Conservation (phyloP, 306 rosid species). For the Fagus sylvatica region DNA sequence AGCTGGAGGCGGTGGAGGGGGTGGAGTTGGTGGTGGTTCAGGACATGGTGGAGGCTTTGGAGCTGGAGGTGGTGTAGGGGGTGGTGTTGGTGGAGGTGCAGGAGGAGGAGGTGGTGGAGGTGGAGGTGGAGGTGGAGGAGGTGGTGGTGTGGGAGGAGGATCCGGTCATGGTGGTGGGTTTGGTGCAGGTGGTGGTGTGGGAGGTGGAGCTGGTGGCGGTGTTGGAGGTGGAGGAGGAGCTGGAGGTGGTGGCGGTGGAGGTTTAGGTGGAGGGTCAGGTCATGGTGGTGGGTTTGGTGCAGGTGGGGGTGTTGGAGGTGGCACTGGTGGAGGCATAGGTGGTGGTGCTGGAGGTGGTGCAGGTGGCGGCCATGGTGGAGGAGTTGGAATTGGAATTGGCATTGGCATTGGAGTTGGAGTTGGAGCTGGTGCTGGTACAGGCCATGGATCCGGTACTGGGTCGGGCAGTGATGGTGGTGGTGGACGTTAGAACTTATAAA, state of each 20-base stretch:
- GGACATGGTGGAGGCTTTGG: slow-evolving; percentile 36
- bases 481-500: slow-evolving; percentile 19
- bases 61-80: slow-evolving; percentile 24
- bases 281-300: slow-evolving; percentile 51
- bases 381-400: slow-evolving; percentile 55
- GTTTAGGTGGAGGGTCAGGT: slow-evolving; percentile 50
- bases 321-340: slow-evolving; percentile 20
- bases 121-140: slow-evolving; percentile 35
- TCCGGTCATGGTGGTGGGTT: slow-evolving; percentile 36
- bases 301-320: slow-evolving; percentile 50
- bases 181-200: slow-evolving; percentile 44
- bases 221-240: slow-evolving; percentile 28
- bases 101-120: slow-evolving; percentile 3
- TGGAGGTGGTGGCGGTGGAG: slow-evolving; percentile 41
- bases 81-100: slow-evolving; percentile 10
- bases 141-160: slow-evolving; percentile 39
- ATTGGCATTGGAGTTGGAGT: slow-evolving; percentile 47
- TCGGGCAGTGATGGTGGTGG: slow-evolving; percentile 38
- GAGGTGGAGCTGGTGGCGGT: slow-evolving; percentile 25
- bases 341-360: slow-evolving; percentile 28
- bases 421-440: slow-evolving; percentile 30
- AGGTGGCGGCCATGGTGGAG: slow-evolving; percentile 28
- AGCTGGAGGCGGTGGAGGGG: slow-evolving; percentile 11
- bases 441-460: slow-evolving; percentile 37
- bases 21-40: slow-evolving; percentile 12